Evolutionary conservation across 441 rosid genomes (phyloP), one percentile per base, ranked within the genome.

Genomic region (Melastoma candidum): DNA sequence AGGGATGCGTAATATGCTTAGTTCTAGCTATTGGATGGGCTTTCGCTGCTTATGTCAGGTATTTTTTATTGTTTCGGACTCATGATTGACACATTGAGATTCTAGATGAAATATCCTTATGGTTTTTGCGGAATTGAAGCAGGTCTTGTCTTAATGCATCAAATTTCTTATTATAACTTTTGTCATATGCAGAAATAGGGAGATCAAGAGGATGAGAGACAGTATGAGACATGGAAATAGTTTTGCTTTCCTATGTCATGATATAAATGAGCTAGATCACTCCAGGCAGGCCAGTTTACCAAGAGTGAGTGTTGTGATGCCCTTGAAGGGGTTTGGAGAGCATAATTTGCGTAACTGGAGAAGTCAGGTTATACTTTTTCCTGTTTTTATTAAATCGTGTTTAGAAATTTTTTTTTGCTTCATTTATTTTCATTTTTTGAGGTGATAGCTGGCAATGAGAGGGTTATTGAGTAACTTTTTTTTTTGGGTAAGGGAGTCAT

Each of bases 291-390:
- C 63, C 74, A 78, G 77, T 59, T 77, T 87, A 54, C 96, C 99
- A 12, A 79, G 92, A 60, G 97, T 90, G 44, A 57, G 82, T 8
- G 89, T 87, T 54, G 71, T 94, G 49, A 85, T 90, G 97, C 99
- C 96, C 59, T 79, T 94, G 43, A 90, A 90, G 74, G 99, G 97
- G 54, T 87, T 87, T 60, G 96, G 95, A 58, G 99, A 94, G 63
- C 97, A 89, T 68, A 94, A 90, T 74, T 70, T 85, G 58, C 90
- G 79, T 70, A 87, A 94, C 6, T 94, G 99, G 99, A 90, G 77
- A 70, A 90, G 87, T 75, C 97, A 94, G 87, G 99, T 90, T 36
- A 70, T 75, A 44, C 32, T 45, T 59, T 70, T 46, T 45, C 66
- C 49, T 29, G 39, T 24, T 17, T 50, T 57, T 63, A 36, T 46